Evolutionary conservation across 1,284 basidiomycete species (phyloP), one percentile per base, ranked within the genome.

Genomic region (Pseudomicrostroma phylloplanum): DNA sequence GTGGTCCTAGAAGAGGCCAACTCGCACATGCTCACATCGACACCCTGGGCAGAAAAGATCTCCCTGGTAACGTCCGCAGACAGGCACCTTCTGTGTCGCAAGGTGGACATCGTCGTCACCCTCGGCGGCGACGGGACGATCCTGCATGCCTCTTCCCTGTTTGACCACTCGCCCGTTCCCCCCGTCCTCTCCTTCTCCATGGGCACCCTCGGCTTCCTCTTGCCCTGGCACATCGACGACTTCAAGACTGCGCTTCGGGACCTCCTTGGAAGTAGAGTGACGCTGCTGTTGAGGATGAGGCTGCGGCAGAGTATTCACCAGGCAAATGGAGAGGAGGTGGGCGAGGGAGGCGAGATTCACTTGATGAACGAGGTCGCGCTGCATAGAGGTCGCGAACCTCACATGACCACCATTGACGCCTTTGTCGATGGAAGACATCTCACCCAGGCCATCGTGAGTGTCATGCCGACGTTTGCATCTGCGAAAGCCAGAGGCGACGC

Each of bases 301-400:
- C 58, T 74, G 21, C 60, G 65, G 30, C 67, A 70, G 60, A 73
- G 66, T 3, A 66, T 62, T 26, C 71, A 73, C 39, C 39, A 63
- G 9, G 7, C 61, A 7, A 19, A 15, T 19, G 51, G 26, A 2
- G 48, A 17, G 59, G 55, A 17, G 56, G 58, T 25, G 42, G 53
- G 26, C 63, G 68, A 0, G 48, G 41, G 43, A 21, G 17, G 64
- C 72, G 92, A 89, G 67, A 91, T 90, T 86, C 92, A 96, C 80
- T 91, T 96, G 41, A 94, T 97, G 91, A 97, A 97, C 76, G 94
- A 97, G 80, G 87, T 97, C 60, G 87, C 91, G 11, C 82, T 97
- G 23, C 94, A 97, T 80, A 86, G 93, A 23, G 93, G 93, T 4
- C 85, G 89, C 26, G 89, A 89, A 69, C 90, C 92, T 1, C 93